Conservation (phyloP, 2,329 filamentous ascomycete species). For the Aschersonia sp. region DNA sequence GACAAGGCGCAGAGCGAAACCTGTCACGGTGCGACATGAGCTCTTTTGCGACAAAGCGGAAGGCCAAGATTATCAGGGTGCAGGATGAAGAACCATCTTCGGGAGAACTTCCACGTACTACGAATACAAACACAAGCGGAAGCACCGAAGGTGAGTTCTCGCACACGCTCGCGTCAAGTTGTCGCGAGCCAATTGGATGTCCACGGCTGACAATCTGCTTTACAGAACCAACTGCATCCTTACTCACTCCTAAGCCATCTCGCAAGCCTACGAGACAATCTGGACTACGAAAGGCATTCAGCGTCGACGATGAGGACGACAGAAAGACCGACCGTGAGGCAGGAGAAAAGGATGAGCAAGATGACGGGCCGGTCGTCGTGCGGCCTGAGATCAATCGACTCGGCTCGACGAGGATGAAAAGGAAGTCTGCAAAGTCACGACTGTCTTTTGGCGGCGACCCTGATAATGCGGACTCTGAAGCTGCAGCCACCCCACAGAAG, state of each 20-base stretch:
- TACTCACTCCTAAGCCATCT: conserved; percentile 7
- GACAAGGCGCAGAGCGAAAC: no score
- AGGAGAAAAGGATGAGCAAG: conserved; percentile 24
- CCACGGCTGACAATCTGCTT: no score
- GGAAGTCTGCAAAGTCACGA: conserved; percentile 40
- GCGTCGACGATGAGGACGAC: conserved; percentile 24
- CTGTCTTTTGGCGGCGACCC: conserved; percentile 61
- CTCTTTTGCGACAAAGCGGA: conserved; percentile 43
- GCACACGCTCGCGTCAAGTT: conserved; percentile 3
- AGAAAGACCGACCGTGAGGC: conserved; percentile 8
- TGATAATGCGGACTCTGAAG: conserved; percentile 27
- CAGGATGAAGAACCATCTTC: conserved; percentile 46
- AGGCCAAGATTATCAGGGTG: conserved; percentile 63
- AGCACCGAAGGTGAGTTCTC: conserved; percentile 18
- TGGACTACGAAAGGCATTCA: conserved; percentile 40
- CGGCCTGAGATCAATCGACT: conserved; percentile 32
- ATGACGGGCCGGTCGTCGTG: conserved; percentile 31
- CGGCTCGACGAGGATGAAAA: conserved; percentile 46
- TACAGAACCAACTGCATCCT: neutral
- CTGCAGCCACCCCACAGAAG: conserved; percentile 50
- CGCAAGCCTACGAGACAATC: conserved; percentile 43
- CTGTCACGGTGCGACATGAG: conserved; percentile 25
- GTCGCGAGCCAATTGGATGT: neutral
- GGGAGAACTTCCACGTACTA: conserved; percentile 5
- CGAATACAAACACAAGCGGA: conserved; percentile 11